Evolutionary conservation across 257 asterid genomes (phyloP), one percentile per base, ranked within the genome.

Genomic region (Lantana camara): DNA sequence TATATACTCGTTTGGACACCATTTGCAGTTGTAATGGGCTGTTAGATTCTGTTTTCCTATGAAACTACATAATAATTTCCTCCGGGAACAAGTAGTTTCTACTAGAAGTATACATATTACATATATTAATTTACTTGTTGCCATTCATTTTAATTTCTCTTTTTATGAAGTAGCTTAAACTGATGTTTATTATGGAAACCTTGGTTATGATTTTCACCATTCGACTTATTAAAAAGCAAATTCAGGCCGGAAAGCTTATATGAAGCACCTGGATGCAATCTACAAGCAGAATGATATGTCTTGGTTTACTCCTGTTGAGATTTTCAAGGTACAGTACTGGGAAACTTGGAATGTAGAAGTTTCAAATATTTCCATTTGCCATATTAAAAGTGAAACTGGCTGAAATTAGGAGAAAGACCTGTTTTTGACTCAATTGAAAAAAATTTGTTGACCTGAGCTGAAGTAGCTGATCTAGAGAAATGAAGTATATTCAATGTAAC

Each of bases 231-330:
- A 56, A 60, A 48, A 34, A 30, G n/a, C n/a, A 45, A 37, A 40
- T 80, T 63, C 83, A 93, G 99, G 99, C 13, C 79, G 90, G 67
- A 90, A 83, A 79, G 89, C 92, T 52, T 94, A 94, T 73, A 61
- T 83, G 85, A 77, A 83, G 67, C 91, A 88, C 77, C 87, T 94
- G 82, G 80, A 84, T 84, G 82, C 75, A 62, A 80, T 94, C 73
- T 90, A 94, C 87, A 88, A 81, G 91, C 96, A 90, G 75, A 79
- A 86, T 73, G 99, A 85, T 42, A 82, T 65, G 16, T 90, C 99
- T 29, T 94, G 99, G 99, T 94, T 94, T 79, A 94, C 99, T 68
- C 97, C 99, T 2, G 97, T 88, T 38, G 97, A 94, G 83, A 95
- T 94, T 57, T 94, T 94, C 69, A 94, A 94, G 97, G 99, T 92